phyloP scores from a whole-genome alignment of 345 rosid species.

The Pistacia atlantica region DNA sequence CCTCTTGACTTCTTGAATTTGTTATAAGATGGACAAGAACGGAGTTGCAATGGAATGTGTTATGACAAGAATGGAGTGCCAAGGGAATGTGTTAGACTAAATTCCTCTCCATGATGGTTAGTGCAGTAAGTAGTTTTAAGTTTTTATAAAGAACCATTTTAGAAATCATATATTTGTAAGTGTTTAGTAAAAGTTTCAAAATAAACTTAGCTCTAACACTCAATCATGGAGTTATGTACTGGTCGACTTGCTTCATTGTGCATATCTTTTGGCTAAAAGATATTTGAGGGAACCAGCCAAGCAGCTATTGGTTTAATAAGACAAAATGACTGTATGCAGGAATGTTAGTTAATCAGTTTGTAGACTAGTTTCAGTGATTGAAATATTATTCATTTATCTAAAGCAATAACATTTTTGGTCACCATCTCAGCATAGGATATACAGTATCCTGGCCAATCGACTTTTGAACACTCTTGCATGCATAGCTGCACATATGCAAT shows the following conservation, averaged over 20 bases:
- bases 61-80: background rate
- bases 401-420: background rate
- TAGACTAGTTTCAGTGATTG: background rate
- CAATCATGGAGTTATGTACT: too few relatives aligned
- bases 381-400: background rate
- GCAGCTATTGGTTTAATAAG: background rate
- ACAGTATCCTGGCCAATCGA: too few relatives aligned
- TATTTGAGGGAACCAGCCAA: too few relatives aligned
- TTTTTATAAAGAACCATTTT: background rate
- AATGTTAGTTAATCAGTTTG: background rate
- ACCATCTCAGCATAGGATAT: background rate
- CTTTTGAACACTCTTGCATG: too few relatives aligned
- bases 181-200: background rate
- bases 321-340: background rate
- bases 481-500: too few relatives aligned
- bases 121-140: background rate
- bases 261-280: too few relatives aligned
- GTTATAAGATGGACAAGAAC: background rate
- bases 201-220: background rate
- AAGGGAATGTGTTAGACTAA: background rate
- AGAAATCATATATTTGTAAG: background rate
- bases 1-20: background rate
- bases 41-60: background rate
- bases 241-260: background rate
- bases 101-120: background rate